These are phyloP conservation scores for Amphicarpaea edgeworthii DNA, from an alignment of 306 rosid species.

Conservation along the genomic window DNA sequence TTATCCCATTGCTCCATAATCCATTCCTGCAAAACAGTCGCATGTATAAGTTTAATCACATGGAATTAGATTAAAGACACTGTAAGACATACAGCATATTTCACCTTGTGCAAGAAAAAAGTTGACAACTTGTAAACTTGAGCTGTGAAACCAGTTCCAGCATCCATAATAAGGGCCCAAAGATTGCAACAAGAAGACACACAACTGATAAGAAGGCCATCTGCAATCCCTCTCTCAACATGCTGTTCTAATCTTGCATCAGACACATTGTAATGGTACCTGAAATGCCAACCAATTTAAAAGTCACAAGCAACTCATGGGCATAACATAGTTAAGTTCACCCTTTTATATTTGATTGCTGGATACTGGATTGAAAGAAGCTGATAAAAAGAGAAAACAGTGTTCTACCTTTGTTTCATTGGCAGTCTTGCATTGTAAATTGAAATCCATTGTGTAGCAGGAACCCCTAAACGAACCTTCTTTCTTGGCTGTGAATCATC, in stretches of 20 bases:
- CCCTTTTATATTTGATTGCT: not conserved
- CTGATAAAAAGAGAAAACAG: not conserved
- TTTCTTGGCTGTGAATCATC: constrained; percentile 90
- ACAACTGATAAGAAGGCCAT: constrained; percentile 90
- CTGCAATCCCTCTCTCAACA: constrained; percentile 93
- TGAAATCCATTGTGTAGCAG: constrained; percentile 98
- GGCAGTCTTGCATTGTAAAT: constrained; percentile 88
- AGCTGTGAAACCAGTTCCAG: constrained; percentile 84
- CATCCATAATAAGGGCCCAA: constrained; percentile 99
- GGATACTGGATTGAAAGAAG: constrained; percentile 17
- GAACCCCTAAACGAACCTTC: constrained; percentile 91
- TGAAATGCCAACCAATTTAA: constrained; percentile 44
- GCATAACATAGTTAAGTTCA: constrained; percentile 22
- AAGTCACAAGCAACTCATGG: constrained; percentile 28
- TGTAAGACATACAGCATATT: constrained; percentile 35
- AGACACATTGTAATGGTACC: constrained; percentile 95
- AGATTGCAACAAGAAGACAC: constrained; percentile 92
- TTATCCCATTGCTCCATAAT: constrained; percentile 63
- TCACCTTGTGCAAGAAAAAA: constrained; percentile 88
- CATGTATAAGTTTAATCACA: constrained; percentile 12
- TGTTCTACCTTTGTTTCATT: constrained; percentile 89
- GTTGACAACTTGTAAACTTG: constrained; percentile 91
- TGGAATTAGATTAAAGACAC: constrained; percentile 10
- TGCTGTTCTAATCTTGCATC: constrained; percentile 88
- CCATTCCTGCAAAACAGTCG: constrained; percentile 51